Base-by-base conservation (phyloP, 1,284 basidiomycete genomes). In the Ceratobasidium sp. region DNA sequence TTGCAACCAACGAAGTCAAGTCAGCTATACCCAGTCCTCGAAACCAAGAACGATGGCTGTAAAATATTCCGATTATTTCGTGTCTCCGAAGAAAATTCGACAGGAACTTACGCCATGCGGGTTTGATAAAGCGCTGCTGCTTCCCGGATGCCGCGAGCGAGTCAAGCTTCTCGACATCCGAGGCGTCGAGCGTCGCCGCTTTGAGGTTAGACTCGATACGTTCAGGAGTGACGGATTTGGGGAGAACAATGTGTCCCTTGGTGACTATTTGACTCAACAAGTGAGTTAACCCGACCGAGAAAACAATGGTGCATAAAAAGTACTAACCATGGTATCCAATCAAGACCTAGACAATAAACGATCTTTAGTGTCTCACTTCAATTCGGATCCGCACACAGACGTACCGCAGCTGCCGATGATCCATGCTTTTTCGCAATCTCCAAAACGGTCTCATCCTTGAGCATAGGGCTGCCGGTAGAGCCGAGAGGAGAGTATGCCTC, bases 401-500 rank as follows among this genome's bases (percentile, higher is more conserved):
- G 27, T 72, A 94, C 85, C 75, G 92, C 91, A 1, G 91, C 85
- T 1, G 89, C 85, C 51, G 87, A 83, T 47, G 91, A 82, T 5
- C 82, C 82, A 81, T 93, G 85, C 81, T 90, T 90, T 76, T 85
- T 80, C 4, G 92, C 93, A 73, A 95, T 87, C 76, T 85, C 85
- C n/a, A 84, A 77, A 17, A 93, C 88, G 19, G 87, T 86, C 66
- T 90, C 87, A 80, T 97, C 94, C 19, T 82, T 82, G 72, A 94
- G 83, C n/a, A 96, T 83, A 1, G 93, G 92, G 2, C 88, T 87
- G 78, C 87, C 85, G 7, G 90, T 89, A 22, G 92, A 93, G 5
- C 94, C 94, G 36, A 96, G 87, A 2, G 95, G 95, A 9, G 92
- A 94, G 83, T 95, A 96, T 0, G 94, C 94, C 81, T 95, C 88